Evolutionary conservation across 495 filamentous ascomycete genomes (phyloP), one percentile per base, ranked within the genome.

Genomic region (Bacidia rubella): DNA sequence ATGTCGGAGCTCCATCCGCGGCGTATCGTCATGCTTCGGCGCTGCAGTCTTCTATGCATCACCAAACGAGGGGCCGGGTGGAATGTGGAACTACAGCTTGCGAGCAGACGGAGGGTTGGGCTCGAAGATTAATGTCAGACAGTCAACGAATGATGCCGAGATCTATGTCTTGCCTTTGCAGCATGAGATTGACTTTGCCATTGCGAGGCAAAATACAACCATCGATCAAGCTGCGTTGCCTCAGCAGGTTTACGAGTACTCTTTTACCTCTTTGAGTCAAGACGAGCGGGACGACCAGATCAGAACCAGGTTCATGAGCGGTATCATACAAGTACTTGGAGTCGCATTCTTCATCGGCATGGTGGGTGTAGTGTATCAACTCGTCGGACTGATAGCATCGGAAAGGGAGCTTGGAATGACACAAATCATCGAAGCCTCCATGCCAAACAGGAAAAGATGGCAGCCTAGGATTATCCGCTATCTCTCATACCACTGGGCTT

Each of bases 21-120:
- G 85, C 1, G 78, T 82, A 3, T 85, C 82, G 2, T 64, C 60
- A 2, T 95, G 87, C 63, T 89, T 80, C 60, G 84, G 77, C 11
- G 88, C 84, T 1, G 81, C 82, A 5, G 76, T 83, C 21, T 93
- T 95, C 63, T 65, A 76, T 49, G 80, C 77, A 4, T 87, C 83
- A 10, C 86, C 85, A 2, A 70, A 58, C 2, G 83, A 88, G 67
- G 85, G 85, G 7, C 57, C 63, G 0, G 74, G 71, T 25, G 76
- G 73, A 0, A 56, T 73, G n/a, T 93, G 88, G 88, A 90, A 90
- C 63, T 95, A 93, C 57, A 88, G 83, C 1, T 69, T 95, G 17
- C 71, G 86, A 51, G 77, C 78, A 2, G 88, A 95, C 62, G 77
- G 78, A 2, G 68, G 74, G 0, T 66, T 90, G 50, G 75, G 76